Percentiles rank a stretch among this genome's conserved stretches.
These are phyloP conservation scores for Phytophthora nicotianae DNA, from an alignment of 352 stramenopile genomes.

Conservation along the genomic window DNA sequence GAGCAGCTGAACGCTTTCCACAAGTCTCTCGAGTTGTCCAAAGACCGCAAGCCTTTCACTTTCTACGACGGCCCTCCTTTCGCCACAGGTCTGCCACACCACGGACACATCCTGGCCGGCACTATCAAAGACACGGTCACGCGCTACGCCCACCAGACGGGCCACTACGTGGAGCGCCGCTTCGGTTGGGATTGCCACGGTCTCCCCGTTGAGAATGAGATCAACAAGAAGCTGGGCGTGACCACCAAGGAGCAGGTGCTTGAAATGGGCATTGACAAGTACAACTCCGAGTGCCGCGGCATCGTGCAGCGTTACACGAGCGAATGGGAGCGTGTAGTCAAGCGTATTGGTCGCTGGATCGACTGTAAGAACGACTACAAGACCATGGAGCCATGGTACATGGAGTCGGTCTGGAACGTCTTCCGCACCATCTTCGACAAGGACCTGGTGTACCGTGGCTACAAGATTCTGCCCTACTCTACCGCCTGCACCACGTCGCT, in stretches of 20 bases:
- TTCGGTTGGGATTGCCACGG: slow-evolving; percentile 99
- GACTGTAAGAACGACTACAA: slow-evolving; percentile 99
- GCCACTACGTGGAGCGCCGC: slow-evolving; percentile 96
- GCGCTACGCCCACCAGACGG: slow-evolving; percentile 98
- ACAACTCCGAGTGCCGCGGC: slow-evolving; percentile 97
- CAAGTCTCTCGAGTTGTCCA: slow-evolving; percentile 91
- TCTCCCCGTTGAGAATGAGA: slow-evolving; percentile 98
- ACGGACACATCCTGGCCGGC: slow-evolving; percentile 98
- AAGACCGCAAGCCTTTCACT: slow-evolving; percentile 95
- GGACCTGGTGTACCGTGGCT: slow-evolving; percentile 98
- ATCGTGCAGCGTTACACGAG: slow-evolving; percentile 99
- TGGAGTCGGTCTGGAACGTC: slow-evolving; percentile 99
- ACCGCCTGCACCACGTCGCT: slow-evolving; percentile 98
- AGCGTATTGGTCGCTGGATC: slow-evolving; percentile 98
- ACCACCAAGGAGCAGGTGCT: slow-evolving; percentile 97
- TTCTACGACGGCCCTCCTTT: slow-evolving; percentile 99
- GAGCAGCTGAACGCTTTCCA: slow-evolving; percentile 91
- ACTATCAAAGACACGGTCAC: slow-evolving; percentile 99
- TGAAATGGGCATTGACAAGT: slow-evolving; percentile 98
- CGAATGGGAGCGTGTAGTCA: slow-evolving; percentile 99
- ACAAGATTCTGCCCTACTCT: slow-evolving; percentile 99
- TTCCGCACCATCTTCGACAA: slow-evolving; percentile 99
- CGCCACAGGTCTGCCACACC: slow-evolving; percentile 98
- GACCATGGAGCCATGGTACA: slow-evolving; percentile 99
- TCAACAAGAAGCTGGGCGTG: slow-evolving; percentile 99